Evolutionary conservation across 768 basidiomycete species (phyloP).

Genomic region (Russula ochroleuca): DNA sequence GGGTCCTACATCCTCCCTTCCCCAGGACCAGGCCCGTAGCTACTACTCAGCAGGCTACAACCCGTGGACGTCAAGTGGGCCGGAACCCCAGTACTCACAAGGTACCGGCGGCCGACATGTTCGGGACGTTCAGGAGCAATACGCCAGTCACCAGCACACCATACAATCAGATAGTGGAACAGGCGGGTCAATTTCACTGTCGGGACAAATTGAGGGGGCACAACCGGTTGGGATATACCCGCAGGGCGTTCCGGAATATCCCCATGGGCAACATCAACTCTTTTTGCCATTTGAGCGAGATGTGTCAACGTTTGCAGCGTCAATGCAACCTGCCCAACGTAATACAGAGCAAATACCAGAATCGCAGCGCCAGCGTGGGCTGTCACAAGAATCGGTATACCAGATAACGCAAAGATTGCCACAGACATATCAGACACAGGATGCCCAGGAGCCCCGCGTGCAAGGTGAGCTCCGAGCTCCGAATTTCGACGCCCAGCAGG

Average conservation of each 20-base stretch:
- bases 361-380: background rate
- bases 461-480: conserved; percentile 28
- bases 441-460: conserved; percentile 9
- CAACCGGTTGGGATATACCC: conserved; percentile 2
- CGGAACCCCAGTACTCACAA: conserved; percentile 13
- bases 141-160: background rate
- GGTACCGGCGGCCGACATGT: conserved; percentile 10
- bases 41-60: conserved; percentile 1
- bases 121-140: conserved; percentile 5
- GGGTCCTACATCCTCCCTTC: conserved; percentile 28
- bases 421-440: conserved; percentile 10
- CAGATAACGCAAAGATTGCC: conserved; percentile 4
- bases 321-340: background rate
- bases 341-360: background rate
- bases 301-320: background rate
- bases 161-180: background rate
- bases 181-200: background rate
- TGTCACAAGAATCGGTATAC: background rate
- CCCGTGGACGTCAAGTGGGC: background rate
- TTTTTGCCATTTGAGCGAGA: background rate
- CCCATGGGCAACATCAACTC: background rate
- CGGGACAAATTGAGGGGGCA: background rate
- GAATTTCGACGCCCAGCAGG: conserved; percentile 29
- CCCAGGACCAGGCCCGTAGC: conserved; percentile 25
- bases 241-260: background rate